phyloP scores from a whole-genome alignment of 148 eudicot species.

The Vaccinium darrowii region DNA sequence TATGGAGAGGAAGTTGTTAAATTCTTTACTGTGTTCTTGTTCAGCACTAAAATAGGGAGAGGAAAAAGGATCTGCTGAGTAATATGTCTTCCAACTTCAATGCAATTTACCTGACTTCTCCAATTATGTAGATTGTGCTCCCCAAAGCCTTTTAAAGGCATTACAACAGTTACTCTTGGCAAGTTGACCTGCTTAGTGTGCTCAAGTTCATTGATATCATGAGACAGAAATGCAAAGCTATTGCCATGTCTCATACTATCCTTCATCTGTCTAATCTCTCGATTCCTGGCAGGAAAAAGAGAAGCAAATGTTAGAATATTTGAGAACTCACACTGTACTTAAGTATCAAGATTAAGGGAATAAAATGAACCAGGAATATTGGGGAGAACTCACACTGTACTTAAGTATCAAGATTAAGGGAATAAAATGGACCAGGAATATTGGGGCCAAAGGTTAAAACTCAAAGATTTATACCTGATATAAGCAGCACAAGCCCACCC shows the following conservation, averaged over 20 bases:
- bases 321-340: not conserved
- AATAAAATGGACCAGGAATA: not conserved
- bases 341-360: not conserved
- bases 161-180: conserved; percentile 82
- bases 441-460: not conserved
- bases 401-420: not conserved
- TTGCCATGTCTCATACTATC: conserved; percentile 57
- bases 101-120: conserved; percentile 78
- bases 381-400: not conserved
- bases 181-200: conserved; percentile 75
- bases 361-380: not conserved
- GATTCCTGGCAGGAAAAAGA: conserved; percentile 44
- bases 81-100: not conserved
- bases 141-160: conserved; percentile 98
- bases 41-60: not conserved
- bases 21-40: not conserved
- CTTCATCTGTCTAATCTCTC: conserved; percentile 79
- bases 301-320: not conserved
- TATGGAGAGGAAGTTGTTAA: not conserved
- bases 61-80: not conserved
- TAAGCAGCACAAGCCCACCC: conserved; percentile 87
- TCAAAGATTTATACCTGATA: conserved; percentile 58
- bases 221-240: conserved; percentile 74
- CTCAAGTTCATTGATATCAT: conserved; percentile 76
- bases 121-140: conserved; percentile 95